Base-by-base conservation (phyloP, 148 eudicot genomes). In the Silene conica region DNA sequence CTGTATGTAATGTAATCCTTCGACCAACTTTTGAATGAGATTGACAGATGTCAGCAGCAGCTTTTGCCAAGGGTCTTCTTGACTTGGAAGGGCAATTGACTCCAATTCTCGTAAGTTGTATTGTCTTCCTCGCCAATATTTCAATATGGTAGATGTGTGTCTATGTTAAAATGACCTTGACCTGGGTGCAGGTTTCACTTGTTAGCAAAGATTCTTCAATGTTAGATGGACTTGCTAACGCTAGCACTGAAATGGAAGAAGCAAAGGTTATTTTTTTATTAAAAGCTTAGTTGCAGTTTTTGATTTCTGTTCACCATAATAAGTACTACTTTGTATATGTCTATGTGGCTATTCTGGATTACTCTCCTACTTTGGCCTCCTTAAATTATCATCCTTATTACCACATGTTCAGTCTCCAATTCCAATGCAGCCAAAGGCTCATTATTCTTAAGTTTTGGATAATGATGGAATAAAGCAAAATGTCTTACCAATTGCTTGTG, bases 141-240 rank as follows among this genome's bases (percentile, higher is more conserved):
- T 67, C 14, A 41, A 21, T 15, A 52, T n/a, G 54, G 48, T 31
- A 16, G 13, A 15, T 31, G 22, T 60, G 55, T 60, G 71, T 67
- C 19, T 22, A 20, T 70, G 56, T 80, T 15, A 70, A 64, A 41
- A 67, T 77, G 46, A 80, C 62, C 19, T 79, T 61, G 64, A 57
- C 20, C 15, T 18, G 26, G 70, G 73, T 76, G 19, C 80, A 95
- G 99, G 99, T 95, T 80, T 95, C 99, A 70, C 99, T 95, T 59
- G 99, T 95, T 72, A 95, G 99, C 86, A 95, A 92, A 85, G 99
- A 95, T 81, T 92, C 99, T 46, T 95, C 99, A 43, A 95, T 95
- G 99, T 82, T 95, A 79, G 99, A 95, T 86, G 99, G 99, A 72
- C 97, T 92, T 81, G 99, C 90, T 63, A 90, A 90, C 79, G 99